Conservation (phyloP, 2,329 filamentous ascomycete species). For the Coniosporium tulheliwenetii region DNA sequence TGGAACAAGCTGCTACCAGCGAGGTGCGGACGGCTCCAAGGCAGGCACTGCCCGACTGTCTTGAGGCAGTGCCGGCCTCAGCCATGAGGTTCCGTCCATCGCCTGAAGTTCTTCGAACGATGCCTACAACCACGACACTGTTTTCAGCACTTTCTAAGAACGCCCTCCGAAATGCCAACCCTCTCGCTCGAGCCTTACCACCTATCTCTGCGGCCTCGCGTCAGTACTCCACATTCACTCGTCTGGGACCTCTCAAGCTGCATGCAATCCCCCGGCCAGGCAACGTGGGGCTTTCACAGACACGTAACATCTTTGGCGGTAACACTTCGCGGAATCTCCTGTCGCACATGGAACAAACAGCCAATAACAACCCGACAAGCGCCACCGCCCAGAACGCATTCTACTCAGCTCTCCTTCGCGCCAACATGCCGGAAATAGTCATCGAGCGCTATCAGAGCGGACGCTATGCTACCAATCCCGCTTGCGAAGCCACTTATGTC, state of each 20-base stretch:
- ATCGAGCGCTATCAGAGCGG: constrained; percentile 80
- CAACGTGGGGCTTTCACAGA: constrained; percentile 22
- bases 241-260: constrained; percentile 16
- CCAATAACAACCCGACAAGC: constrained; percentile 82
- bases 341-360: constrained; percentile 75
- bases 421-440: constrained; percentile 86
- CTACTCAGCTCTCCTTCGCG: constrained; percentile 77
- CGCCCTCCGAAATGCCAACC: constrained; percentile 17
- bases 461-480: constrained; percentile 65
- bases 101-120: too few relatives aligned
- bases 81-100: too few relatives aligned
- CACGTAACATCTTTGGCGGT: constrained; percentile 27
- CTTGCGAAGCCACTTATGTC: constrained; percentile 64
- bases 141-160: constrained; percentile 12
- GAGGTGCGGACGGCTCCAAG: too few relatives aligned
- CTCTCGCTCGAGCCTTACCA: constrained; percentile 15
- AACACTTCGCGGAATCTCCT: constrained; percentile 44
- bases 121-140: too few relatives aligned
- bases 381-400: constrained; percentile 84
- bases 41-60: too few relatives aligned
- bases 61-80: too few relatives aligned
- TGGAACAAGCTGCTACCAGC: too few relatives aligned
- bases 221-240: constrained; percentile 23
- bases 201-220: constrained; percentile 8
- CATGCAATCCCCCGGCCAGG: constrained; percentile 10